Percentiles rank a stretch among this genome's conserved stretches.
These are phyloP conservation scores for Eucalyptus camaldulensis DNA, from an alignment of 345 rosid species.

Conservation along the genomic window DNA sequence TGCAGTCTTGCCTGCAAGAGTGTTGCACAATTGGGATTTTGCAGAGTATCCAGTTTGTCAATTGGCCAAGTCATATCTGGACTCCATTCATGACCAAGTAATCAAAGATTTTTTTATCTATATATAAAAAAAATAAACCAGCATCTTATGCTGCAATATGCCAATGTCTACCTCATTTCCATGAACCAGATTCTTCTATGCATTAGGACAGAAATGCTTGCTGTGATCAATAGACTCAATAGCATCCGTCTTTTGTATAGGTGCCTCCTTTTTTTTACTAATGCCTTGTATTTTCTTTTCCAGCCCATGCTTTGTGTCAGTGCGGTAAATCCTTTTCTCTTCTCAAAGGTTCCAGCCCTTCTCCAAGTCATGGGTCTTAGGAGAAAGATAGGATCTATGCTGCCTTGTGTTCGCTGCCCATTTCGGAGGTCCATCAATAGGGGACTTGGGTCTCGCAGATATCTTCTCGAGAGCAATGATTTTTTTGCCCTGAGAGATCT, in stretches of 20 bases:
- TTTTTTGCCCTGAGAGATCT: constrained; percentile 90
- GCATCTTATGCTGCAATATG: background rate
- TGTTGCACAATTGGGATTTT: constrained; percentile 92
- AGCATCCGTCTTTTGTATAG: background rate
- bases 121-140: background rate
- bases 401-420: constrained; percentile 86
- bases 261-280: background rate
- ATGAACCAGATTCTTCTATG: background rate
- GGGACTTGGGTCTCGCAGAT: constrained; percentile 85
- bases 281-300: constrained; percentile 9
- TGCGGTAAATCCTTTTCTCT: constrained; percentile 89
- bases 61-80: constrained; percentile 87
- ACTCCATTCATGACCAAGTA: constrained; percentile 92
- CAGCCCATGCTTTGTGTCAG: constrained; percentile 97
- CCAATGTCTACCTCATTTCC: background rate
- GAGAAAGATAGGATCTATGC: constrained; percentile 69
- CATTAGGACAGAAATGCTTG: background rate
- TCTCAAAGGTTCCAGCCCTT: constrained; percentile 85
- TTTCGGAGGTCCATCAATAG: constrained; percentile 64
- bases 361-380: constrained; percentile 57
- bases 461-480: constrained; percentile 86
- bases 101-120: background rate
- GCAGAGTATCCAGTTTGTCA: constrained; percentile 69
- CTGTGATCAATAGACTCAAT: background rate
- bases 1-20: constrained; percentile 87